These are phyloP conservation scores for Pythium dissotocum DNA, from an alignment of 352 stramenopile genomes.

Conservation along the genomic window DNA sequence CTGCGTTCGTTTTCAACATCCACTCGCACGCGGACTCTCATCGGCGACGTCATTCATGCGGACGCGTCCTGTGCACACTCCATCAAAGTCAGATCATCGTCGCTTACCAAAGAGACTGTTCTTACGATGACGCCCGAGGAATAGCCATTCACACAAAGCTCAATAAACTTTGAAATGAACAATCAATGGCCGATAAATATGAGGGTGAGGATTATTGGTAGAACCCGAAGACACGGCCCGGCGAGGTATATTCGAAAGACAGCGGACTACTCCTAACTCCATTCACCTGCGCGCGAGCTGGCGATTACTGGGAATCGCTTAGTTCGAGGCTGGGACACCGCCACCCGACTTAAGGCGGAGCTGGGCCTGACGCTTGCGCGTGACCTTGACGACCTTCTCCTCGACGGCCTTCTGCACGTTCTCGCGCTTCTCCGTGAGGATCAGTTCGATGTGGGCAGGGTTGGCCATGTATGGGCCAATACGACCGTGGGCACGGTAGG, in stretches of 20 bases:
- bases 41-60: slow-evolving; percentile 46
- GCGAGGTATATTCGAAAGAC: slow-evolving; percentile 79
- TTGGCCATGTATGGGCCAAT: slow-evolving; percentile 99
- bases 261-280: slow-evolving; percentile 26
- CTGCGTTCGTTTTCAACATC: slow-evolving; percentile 39
- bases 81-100: slow-evolving; percentile 1
- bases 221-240: slow-evolving; percentile 71
- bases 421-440: slow-evolving; percentile 96
- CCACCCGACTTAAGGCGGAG: slow-evolving; percentile 88
- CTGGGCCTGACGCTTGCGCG: slow-evolving; percentile 88
- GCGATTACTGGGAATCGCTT: slow-evolving; percentile 33
- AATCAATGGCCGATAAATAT: neutral
- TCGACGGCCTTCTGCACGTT: slow-evolving; percentile 93
- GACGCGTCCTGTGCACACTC: slow-evolving; percentile 1
- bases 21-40: slow-evolving; percentile 34
- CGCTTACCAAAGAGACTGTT: slow-evolving; percentile 24
- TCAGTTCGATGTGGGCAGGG: slow-evolving; percentile 99
- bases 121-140: slow-evolving; percentile 26
- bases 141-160: neutral
- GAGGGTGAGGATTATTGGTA: slow-evolving; percentile 28
- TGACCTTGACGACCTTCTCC: slow-evolving; percentile 86
- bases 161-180: neutral
- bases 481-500: slow-evolving; percentile 97
- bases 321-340: slow-evolving; percentile 76
- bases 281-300: slow-evolving; percentile 9